These are phyloP conservation scores for Spiraea crenata DNA, from an alignment of 331 rosid genomes.

Conservation along the genomic window DNA sequence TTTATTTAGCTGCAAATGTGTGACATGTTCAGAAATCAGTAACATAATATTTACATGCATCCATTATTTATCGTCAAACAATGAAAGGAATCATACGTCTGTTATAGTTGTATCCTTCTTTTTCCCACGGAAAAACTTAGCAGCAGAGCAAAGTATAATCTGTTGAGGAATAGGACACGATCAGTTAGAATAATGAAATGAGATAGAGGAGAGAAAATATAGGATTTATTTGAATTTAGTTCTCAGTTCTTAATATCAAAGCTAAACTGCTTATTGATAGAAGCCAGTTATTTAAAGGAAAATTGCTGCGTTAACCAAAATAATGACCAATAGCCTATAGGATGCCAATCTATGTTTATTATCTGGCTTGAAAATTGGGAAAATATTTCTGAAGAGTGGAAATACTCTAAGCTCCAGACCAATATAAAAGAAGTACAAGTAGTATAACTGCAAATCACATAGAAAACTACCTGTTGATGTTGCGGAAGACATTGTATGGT, in stretches of 20 bases:
- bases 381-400: background rate
- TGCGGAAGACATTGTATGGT: constrained; percentile 91
- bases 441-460: background rate
- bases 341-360: background rate
- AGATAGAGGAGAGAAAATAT: background rate
- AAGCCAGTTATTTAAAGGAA: background rate
- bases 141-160: constrained; percentile 84
- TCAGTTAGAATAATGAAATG: background rate
- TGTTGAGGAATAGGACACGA: constrained; percentile 24
- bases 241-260: background rate
- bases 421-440: background rate
- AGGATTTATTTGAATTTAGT: no score
- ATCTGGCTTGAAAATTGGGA: background rate
- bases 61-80: background rate
- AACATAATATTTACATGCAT: background rate
- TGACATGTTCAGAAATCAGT: constrained; percentile 19
- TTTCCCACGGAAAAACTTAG: constrained; percentile 64
- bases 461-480: constrained; percentile 82
- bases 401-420: background rate
- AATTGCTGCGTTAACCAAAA: background rate
- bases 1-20: constrained; percentile 67
- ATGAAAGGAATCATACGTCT: constrained; percentile 50
- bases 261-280: background rate
- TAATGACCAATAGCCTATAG: background rate
- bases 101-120: constrained; percentile 78